These are phyloP conservation scores for Myriosclerotinia curreyana DNA, from an alignment of 2,329 filamentous ascomycete genomes.

Conservation along the genomic window DNA sequence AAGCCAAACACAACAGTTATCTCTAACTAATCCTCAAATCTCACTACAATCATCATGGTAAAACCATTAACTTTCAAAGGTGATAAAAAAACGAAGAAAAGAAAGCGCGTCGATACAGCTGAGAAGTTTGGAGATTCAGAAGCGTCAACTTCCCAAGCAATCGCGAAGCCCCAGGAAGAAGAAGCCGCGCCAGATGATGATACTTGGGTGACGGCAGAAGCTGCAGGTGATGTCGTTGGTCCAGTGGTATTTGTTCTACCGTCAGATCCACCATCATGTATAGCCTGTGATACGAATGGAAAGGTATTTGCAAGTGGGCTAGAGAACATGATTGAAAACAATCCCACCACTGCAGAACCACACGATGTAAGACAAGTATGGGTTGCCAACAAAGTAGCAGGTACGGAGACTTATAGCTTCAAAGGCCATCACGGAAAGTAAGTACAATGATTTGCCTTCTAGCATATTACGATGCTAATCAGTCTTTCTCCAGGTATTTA, in stretches of 20 bases:
- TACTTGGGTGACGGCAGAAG: conserved; percentile 86
- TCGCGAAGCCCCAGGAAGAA: conserved; percentile 27
- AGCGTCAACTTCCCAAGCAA: conserved; percentile 30
- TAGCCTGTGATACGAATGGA: conserved; percentile 83
- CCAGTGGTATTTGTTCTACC: conserved; percentile 81
- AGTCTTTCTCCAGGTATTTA: conserved; percentile 60
- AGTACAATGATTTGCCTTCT: conserved; percentile 31
- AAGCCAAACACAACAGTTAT: not conserved
- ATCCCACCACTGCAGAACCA: conserved; percentile 82
- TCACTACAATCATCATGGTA: conserved; percentile 57
- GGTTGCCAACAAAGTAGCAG: conserved; percentile 80
- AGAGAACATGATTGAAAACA: conserved; percentile 84
- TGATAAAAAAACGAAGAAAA: conserved; percentile 92
- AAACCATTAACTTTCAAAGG: conserved; percentile 94
- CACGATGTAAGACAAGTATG: conserved; percentile 96
- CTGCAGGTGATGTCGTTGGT: conserved; percentile 69
- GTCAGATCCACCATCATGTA: conserved; percentile 66
- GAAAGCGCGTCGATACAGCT: conserved; percentile 64
- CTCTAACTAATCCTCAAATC: conserved; percentile 5
- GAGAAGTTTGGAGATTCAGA: conserved; percentile 40
- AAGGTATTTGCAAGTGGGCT: conserved; percentile 78
- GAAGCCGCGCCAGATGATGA: conserved; percentile 58
- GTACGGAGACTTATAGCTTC: conserved; percentile 78
- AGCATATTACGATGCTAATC: conserved; percentile 2
- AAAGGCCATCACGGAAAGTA: conserved; percentile 87